Evolutionary conservation across 192 early-diverging fungal genomes (phyloP).

Genomic region (Backusella luteola): DNA sequence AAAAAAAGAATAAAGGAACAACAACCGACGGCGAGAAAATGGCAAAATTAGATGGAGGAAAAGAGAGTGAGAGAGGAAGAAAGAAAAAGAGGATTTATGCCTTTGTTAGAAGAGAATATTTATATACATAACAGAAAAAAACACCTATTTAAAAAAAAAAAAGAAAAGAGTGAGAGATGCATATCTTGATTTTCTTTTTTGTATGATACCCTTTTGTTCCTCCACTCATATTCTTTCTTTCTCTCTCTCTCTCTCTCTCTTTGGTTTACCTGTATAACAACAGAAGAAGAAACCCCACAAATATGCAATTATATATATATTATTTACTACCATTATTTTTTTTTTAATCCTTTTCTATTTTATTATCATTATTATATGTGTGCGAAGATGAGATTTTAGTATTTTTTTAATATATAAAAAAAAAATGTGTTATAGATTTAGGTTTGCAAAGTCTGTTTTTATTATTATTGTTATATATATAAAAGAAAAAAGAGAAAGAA

Average conservation of each 20-base stretch:
- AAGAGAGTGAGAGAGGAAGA: background rate
- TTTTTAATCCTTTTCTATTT: slow-evolving; percentile 4
- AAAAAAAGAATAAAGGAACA: background rate
- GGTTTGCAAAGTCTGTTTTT: background rate
- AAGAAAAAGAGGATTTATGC: background rate
- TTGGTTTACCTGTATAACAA: background rate
- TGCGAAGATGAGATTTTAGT: background rate
- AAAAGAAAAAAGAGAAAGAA: background rate
- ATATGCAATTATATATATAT: background rate
- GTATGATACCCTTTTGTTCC: background rate
- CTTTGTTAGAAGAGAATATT: background rate
- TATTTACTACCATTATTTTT: background rate
- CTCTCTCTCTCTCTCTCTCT: background rate
- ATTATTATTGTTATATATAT: background rate
- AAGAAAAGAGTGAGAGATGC: background rate
- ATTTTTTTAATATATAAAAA: background rate
- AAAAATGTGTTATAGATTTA: background rate
- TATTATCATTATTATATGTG: background rate
- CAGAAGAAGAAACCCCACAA: background rate
- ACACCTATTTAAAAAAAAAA: background rate
- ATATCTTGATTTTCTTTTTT: background rate
- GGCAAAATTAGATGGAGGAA: background rate
- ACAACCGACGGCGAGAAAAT: background rate
- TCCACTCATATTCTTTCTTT: background rate
- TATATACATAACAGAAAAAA: background rate